A percentile compares a stretch with the other conserved stretches of the same genome.
These are phyloP conservation scores for Solanum paucissectum DNA, from an alignment of 257 asterid species.

Conservation along the genomic window DNA sequence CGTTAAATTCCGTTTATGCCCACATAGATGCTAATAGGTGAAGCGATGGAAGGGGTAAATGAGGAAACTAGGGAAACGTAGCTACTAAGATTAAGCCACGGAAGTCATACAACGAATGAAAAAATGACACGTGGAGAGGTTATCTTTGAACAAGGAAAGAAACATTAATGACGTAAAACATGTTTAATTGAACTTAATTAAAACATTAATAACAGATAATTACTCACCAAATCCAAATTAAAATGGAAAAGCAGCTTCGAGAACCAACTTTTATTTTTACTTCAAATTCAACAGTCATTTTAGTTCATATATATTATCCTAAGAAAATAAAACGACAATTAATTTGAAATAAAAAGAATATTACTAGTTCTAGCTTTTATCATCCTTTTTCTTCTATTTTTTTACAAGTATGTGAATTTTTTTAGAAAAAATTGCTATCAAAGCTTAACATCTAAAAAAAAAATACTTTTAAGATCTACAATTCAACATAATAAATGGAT, in stretches of 20 bases:
- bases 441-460: neutral
- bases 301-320: neutral
- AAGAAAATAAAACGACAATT: neutral
- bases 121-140: slow-evolving; percentile 4
- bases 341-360: no score
- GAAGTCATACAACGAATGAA: slow-evolving; percentile 22
- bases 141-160: neutral
- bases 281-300: neutral
- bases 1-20: neutral
- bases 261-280: neutral
- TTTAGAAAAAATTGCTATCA: no score
- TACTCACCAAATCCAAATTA: neutral
- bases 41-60: slow-evolving; percentile 12
- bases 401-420: no score
- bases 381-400: no score
- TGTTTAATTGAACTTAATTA: neutral
- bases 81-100: slow-evolving; percentile 22
- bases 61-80: slow-evolving; percentile 20
- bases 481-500: neutral
- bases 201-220: neutral
- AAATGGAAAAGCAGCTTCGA: neutral
- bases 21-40: neutral
- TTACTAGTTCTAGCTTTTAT: no score
- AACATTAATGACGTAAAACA: neutral
- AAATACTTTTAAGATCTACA: neutral